Conservation (phyloP, 2,329 filamentous ascomycete genomes). For the Hypoxylon sp. region DNA sequence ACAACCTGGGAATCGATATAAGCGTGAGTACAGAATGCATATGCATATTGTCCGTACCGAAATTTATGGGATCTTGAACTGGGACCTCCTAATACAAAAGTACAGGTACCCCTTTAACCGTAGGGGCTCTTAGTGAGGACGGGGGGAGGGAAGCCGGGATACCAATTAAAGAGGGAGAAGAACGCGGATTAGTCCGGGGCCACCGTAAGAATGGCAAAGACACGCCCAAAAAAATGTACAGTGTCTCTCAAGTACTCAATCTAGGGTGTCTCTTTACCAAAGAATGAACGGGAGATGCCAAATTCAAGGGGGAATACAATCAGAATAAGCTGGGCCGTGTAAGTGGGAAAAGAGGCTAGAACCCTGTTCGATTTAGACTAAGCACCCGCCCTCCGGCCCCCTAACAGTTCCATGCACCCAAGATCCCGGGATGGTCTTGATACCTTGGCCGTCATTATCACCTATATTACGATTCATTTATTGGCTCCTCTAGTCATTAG, state of each 20-base stretch:
- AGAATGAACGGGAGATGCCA: constrained; percentile 27
- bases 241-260: constrained; percentile 30
- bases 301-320: constrained; percentile 22
- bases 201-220: constrained; percentile 10
- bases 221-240: constrained; percentile 27
- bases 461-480: constrained; percentile 45
- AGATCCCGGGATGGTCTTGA: constrained; percentile 52
- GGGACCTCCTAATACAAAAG: constrained; percentile 25
- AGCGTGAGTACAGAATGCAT: constrained; percentile 29
- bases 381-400: constrained; percentile 46
- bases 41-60: constrained; percentile 36
- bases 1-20: constrained; percentile 27
- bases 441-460: constrained; percentile 41
- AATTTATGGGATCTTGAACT: constrained; percentile 28
- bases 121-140: neutral
- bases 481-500: constrained; percentile 28
- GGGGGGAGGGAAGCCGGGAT: constrained; percentile 16
- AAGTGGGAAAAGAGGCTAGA: constrained; percentile 47
- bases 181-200: constrained; percentile 5
- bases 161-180: constrained; percentile 28
- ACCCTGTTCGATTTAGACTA: constrained; percentile 48
- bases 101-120: constrained; percentile 16
- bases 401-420: constrained; percentile 51
- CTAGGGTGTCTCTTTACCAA: constrained; percentile 25
- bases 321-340: constrained; percentile 21